These are phyloP conservation scores for Chlorella sp. DNA, from an alignment of 139 green algal genomes.

Conservation along the genomic window DNA sequence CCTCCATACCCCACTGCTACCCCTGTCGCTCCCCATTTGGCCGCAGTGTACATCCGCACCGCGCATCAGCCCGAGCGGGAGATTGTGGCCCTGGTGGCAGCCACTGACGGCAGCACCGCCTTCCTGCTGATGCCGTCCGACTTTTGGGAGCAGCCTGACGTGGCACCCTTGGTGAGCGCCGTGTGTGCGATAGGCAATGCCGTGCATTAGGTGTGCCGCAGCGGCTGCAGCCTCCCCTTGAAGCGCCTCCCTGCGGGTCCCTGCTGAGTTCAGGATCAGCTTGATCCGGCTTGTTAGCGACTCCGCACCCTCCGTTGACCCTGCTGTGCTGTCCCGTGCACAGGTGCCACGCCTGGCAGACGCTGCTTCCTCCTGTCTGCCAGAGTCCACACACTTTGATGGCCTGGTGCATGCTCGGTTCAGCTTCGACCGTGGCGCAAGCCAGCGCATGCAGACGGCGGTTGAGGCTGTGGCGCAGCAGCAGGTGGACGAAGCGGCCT, in stretches of 20 bases:
- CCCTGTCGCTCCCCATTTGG: no score
- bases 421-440: constrained; percentile 55
- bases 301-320: no score
- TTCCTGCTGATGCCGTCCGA: constrained; percentile 25
- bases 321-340: no score
- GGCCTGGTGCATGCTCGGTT: constrained; percentile 66
- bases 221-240: not conserved
- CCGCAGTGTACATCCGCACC: constrained; percentile 46
- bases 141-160: constrained; percentile 27
- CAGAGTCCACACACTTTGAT: not conserved
- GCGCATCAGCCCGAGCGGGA: not conserved
- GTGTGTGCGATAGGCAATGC: not conserved
- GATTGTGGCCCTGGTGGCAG: constrained; percentile 10
- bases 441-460: constrained; percentile 54
- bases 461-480: not conserved
- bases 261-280: no score
- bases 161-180: not conserved
- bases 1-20: no score
- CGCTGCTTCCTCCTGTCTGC: no score
- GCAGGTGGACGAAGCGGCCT: not conserved
- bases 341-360: not conserved
- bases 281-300: no score
- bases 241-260: not conserved
- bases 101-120: not conserved
- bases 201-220: no score